A percentile compares a stretch with the other conserved stretches of the same genome.
phyloP scores from a whole-genome alignment of 257 asterid species.

The Solanum gandarillasii region DNA sequence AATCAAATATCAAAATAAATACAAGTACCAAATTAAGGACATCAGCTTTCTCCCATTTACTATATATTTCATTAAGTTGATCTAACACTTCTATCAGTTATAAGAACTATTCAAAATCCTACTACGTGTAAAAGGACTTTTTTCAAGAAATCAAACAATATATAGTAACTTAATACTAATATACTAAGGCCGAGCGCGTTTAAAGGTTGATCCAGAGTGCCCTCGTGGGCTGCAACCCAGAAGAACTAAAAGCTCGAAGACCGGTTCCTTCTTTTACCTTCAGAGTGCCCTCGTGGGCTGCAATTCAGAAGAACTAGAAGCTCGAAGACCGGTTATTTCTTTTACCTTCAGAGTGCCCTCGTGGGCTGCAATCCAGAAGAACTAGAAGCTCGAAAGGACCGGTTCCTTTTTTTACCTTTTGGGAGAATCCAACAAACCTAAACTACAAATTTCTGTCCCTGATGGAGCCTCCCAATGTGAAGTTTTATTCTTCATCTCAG shows the following conservation, averaged over 20 bases:
- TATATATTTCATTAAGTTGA: background rate
- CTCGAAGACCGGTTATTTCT: no score
- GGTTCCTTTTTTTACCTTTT: background rate
- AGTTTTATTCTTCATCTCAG: slow-evolving; percentile 37
- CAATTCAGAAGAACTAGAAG: no score
- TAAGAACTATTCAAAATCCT: background rate
- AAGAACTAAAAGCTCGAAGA: background rate
- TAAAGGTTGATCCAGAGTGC: background rate
- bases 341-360: background rate
- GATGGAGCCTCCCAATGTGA: slow-evolving; percentile 62
- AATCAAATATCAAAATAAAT: background rate
- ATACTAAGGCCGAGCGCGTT: background rate
- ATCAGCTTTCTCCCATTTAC: background rate
- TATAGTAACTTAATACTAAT: background rate
- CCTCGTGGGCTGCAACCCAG: no score
- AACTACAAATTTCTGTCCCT: slow-evolving; percentile 40
- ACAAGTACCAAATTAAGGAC: background rate
- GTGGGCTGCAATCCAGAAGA: no score
- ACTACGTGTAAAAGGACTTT: background rate
- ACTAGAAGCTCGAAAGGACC: background rate
- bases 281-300: no score
- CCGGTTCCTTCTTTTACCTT: background rate
- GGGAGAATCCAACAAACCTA: slow-evolving; percentile 18
- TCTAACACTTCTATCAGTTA: background rate
- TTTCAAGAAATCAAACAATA: background rate